These are phyloP conservation scores for Podaxis rugospora DNA, from an alignment of 768 basidiomycete species.

Conservation along the genomic window DNA sequence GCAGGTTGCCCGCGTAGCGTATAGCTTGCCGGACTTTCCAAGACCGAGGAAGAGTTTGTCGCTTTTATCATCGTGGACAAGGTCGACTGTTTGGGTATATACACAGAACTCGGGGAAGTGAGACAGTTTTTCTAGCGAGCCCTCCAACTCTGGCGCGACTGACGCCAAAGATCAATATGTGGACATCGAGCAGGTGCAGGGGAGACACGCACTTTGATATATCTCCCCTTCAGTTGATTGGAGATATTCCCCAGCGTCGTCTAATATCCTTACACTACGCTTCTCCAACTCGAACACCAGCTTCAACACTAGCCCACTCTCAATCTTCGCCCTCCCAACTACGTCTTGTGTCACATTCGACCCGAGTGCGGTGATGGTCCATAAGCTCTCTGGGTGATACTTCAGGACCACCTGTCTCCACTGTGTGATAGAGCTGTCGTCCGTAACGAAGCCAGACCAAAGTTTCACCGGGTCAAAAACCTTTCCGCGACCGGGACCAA, in stretches of 20 bases:
- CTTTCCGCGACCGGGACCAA: conserved; percentile 52
- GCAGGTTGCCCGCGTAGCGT: conserved; percentile 33
- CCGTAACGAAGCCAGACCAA: conserved; percentile 29
- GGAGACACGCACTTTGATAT: conserved; percentile 32
- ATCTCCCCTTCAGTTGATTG: conserved; percentile 48
- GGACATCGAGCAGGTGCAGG: not conserved
- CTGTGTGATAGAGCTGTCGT: conserved; percentile 13
- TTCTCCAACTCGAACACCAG: conserved; percentile 25
- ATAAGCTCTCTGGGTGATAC: conserved; percentile 9
- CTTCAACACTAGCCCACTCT: conserved; percentile 12
- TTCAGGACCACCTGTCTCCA: conserved; percentile 31
- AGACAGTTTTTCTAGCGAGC: conserved; percentile 18
- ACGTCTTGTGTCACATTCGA: conserved; percentile 28
- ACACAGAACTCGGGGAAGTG: conserved; percentile 61
- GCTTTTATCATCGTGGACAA: conserved; percentile 15
- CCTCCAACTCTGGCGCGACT: conserved; percentile 17
- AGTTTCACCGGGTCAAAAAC: conserved; percentile 49
- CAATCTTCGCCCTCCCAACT: conserved; percentile 24
- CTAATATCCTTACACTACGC: conserved; percentile 46
- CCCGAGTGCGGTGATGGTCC: conserved; percentile 36
- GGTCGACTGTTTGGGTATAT: conserved; percentile 29
- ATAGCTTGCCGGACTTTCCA: conserved; percentile 60
- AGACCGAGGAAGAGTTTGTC: conserved; percentile 55
- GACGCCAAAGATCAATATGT: not conserved
- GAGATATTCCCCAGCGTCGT: conserved; percentile 24